Percentiles rank a stretch among this genome's conserved stretches.
phyloP scores from a whole-genome alignment of 2,329 filamentous ascomycete species.

The Trichophyton simii region DNA sequence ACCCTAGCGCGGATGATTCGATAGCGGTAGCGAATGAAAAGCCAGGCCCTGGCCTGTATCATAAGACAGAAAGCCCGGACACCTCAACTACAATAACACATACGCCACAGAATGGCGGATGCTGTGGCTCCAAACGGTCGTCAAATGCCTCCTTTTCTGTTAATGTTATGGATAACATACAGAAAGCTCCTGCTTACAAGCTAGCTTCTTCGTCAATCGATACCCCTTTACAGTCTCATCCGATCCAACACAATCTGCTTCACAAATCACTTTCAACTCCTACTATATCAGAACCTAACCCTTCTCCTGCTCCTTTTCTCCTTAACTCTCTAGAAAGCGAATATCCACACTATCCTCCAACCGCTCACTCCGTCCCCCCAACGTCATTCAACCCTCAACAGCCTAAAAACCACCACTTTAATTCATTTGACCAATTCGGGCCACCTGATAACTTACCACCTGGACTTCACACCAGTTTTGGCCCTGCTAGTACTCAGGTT shows the following conservation, averaged over 20 bases:
- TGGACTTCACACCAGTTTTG: neutral
- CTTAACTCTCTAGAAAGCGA: neutral
- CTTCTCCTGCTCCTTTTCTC: neutral
- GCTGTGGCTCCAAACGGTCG: neutral
- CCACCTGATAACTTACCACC: neutral
- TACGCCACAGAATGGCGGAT: neutral
- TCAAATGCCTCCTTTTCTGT: neutral
- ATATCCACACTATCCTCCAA: neutral
- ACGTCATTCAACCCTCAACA: neutral
- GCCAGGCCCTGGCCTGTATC: neutral
- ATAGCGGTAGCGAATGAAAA: neutral
- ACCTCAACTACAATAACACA: neutral
- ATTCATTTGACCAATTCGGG: neutral
- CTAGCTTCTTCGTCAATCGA: neutral
- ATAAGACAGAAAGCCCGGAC: neutral
- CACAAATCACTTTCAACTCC: neutral
- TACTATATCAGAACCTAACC: neutral
- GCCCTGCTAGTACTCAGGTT: neutral
- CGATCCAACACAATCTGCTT: neutral
- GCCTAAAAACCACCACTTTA: neutral
- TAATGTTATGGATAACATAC: neutral
- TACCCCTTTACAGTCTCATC: neutral
- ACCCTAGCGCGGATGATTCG: neutral
- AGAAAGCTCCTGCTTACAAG: neutral
- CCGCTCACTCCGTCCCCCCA: neutral